phyloP scores from a whole-genome alignment of 495 filamentous ascomycete species.

The Neurospora sp. region DNA sequence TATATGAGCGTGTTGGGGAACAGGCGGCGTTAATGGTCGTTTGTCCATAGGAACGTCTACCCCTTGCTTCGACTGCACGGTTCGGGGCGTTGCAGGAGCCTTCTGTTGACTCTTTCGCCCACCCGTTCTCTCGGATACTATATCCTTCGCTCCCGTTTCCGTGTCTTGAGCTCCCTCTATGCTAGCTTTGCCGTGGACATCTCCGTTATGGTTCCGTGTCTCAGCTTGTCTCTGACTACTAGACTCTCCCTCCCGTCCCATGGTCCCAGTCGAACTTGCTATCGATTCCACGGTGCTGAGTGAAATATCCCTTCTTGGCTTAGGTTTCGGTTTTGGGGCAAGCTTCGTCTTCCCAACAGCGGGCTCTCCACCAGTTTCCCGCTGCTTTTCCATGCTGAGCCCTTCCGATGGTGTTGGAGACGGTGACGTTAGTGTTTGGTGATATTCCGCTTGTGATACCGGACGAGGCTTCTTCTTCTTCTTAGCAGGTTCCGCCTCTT shows the following conservation, averaged over 20 bases:
- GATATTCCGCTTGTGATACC: not conserved
- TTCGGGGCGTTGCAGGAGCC: not conserved
- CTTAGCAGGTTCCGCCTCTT: conserved; percentile 28
- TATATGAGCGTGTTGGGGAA: not conserved
- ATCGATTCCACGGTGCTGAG: not conserved
- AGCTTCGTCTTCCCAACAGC: not conserved
- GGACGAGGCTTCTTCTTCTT: conserved; percentile 13
- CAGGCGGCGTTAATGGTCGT: conserved; percentile 3
- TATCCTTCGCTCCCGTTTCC: not conserved
- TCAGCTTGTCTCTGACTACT: not conserved
- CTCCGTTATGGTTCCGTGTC: not conserved
- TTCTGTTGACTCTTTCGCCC: not conserved
- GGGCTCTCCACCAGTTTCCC: not conserved
- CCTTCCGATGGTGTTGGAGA: conserved; percentile 3
- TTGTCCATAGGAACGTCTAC: not conserved
- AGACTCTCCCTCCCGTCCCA: not conserved
- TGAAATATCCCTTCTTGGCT: conserved; percentile 4
- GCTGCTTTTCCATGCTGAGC: not conserved
- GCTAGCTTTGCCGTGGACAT: not conserved
- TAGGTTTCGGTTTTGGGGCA: conserved; percentile 11
- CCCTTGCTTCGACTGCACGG: not conserved
- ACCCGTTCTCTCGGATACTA: not conserved
- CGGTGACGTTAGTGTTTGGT: not conserved
- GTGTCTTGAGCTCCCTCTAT: not conserved
- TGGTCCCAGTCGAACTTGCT: not conserved